These are phyloP conservation scores for Amaranthus cruentus DNA, from an alignment of 148 eudicot genomes.

Conservation along the genomic window DNA sequence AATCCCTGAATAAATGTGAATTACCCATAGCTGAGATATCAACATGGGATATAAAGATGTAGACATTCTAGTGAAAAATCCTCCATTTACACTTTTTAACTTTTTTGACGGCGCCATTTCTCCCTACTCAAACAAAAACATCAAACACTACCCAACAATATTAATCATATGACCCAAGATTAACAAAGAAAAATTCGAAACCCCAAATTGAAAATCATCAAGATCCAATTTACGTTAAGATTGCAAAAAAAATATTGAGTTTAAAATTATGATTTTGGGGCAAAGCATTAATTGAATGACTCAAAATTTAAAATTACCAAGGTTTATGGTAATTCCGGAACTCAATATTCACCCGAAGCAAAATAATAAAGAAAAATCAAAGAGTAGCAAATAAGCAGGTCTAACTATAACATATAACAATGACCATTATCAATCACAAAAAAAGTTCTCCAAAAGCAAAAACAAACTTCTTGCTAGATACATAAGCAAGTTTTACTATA, in stretches of 20 bases:
- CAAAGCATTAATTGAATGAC: background rate
- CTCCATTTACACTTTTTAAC: constrained; percentile 35
- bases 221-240: background rate
- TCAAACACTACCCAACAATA: background rate
- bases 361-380: too few relatives aligned
- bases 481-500: too few relatives aligned
- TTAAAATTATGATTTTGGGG: background rate
- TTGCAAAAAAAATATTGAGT: background rate
- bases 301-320: background rate
- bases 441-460: too few relatives aligned
- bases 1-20: too few relatives aligned
- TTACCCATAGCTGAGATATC: constrained; percentile 51
- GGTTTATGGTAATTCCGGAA: too few relatives aligned
- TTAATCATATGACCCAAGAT: background rate
- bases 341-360: too few relatives aligned
- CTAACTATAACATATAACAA: too few relatives aligned
- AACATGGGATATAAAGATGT: background rate
- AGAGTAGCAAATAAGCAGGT: too few relatives aligned
- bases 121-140: background rate
- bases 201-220: background rate
- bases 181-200: background rate
- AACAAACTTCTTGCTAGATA: too few relatives aligned
- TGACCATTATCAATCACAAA: too few relatives aligned
- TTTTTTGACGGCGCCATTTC: constrained; percentile 40
- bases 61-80: background rate